Percentiles rank a stretch among this genome's conserved stretches.
phyloP scores from a whole-genome alignment of 2,329 filamentous ascomycete species.

The Aspergillus clavatus region DNA sequence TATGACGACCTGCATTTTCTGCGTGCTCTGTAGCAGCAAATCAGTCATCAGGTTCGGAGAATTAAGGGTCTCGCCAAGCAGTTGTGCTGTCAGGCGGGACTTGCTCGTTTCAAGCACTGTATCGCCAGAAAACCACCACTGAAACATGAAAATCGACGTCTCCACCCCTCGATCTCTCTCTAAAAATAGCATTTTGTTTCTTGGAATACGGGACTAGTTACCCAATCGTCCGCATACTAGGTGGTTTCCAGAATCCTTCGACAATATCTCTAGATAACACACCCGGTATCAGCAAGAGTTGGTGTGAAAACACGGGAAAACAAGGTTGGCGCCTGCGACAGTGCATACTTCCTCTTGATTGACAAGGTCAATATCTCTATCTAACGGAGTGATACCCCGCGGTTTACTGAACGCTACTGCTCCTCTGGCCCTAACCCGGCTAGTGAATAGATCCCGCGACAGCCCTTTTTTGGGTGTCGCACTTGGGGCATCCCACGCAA shows the following conservation, averaged over 20 bases:
- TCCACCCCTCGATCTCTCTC: constrained; percentile 17
- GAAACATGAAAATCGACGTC: not conserved
- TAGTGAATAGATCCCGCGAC: no score
- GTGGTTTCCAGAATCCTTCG: constrained; percentile 30
- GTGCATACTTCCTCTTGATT: no score
- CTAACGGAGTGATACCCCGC: not conserved
- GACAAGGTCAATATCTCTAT: not conserved
- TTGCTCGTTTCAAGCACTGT: constrained; percentile 1
- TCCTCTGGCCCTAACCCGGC: not conserved
- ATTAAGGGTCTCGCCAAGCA: not conserved
- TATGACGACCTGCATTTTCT: no score
- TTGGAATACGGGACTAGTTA: constrained; percentile 6
- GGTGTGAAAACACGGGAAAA: not conserved
- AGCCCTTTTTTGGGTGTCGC: not conserved
- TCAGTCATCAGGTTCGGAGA: no score
- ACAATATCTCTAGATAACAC: no score
- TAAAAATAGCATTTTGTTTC: constrained; percentile 23
- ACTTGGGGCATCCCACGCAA: not conserved
- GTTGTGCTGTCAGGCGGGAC: constrained; percentile 1
- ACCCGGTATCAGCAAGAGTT: constrained; percentile 4
- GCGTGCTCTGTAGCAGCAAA: no score
- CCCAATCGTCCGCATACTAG: constrained; percentile 9
- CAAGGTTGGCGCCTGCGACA: not conserved
- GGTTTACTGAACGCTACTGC: not conserved
- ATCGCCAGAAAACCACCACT: not conserved